Conservation (phyloP, 441 rosid species). For the Macaranga tanarius region DNA sequence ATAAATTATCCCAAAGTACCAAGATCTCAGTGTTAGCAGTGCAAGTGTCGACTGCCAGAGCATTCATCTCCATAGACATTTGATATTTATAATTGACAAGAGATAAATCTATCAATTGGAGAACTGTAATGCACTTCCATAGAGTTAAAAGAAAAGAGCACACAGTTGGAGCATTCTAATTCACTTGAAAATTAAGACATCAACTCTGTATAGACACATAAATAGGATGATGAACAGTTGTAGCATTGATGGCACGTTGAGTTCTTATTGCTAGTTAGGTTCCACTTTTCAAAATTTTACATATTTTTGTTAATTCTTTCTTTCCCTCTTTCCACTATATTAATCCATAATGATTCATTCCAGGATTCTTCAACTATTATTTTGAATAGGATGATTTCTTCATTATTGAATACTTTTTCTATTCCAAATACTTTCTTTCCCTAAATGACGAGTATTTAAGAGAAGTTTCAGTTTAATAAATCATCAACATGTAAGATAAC, state of each 20-base stretch:
- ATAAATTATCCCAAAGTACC: neutral
- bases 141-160: neutral
- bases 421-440: too few species aligned
- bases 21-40: neutral
- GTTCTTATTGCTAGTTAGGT: neutral
- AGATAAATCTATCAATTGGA: neutral
- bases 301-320: neutral
- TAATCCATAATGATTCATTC: neutral
- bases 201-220: neutral
- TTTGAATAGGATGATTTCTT: neutral
- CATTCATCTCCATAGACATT: neutral
- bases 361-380: neutral
- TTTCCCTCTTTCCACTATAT: neutral
- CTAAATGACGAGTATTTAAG: neutral
- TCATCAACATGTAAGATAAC: slow-evolving; percentile 13
- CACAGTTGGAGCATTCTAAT: neutral
- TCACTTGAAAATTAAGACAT: neutral
- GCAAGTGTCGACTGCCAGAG: too few species aligned
- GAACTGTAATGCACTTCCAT: neutral
- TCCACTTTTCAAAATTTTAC: neutral
- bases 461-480: neutral
- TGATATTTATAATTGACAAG: neutral
- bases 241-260: too few species aligned
- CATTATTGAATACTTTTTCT: too few species aligned
- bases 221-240: neutral